Evolutionary conservation across 495 filamentous ascomycete species (phyloP).

Genomic region (Neurospora sp.): DNA sequence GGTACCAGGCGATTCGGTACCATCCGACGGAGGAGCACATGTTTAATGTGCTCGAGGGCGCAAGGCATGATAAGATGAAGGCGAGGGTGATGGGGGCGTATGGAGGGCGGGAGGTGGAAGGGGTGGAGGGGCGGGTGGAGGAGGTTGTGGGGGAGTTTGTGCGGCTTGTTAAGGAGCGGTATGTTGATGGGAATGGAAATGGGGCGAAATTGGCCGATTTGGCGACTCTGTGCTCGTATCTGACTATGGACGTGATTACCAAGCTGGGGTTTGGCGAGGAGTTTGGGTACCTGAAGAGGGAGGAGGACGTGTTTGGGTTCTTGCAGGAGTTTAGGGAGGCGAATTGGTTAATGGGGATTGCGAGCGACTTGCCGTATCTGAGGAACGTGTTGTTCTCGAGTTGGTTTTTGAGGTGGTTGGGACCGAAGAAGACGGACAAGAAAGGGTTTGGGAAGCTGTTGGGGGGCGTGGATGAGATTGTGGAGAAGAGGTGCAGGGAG

Average conservation of each 20-base stretch:
- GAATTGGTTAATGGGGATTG: conserved; percentile 15
- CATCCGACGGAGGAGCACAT: conserved; percentile 25
- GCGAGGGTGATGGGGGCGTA: conserved; percentile 25
- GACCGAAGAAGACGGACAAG: conserved; percentile 45
- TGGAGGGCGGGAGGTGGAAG: conserved; percentile 26
- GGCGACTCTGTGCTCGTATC: conserved; percentile 17
- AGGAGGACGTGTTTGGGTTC: conserved; percentile 40
- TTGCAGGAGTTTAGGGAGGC: conserved; percentile 26
- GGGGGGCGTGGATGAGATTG: conserved; percentile 3
- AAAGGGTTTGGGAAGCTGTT: conserved; percentile 30
- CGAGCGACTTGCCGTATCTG: conserved; percentile 19
- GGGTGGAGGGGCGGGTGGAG: neutral
- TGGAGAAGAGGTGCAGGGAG: neutral
- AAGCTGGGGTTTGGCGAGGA: conserved; percentile 38
- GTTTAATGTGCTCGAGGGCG: conserved; percentile 16
- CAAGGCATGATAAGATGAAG: conserved; percentile 16
- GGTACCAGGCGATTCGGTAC: conserved; percentile 21
- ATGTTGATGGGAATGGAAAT: neutral
- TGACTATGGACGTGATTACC: conserved; percentile 38
- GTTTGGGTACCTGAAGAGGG: conserved; percentile 24
- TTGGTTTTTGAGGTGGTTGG: conserved; percentile 39
- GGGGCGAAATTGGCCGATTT: neutral
- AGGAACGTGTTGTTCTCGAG: conserved; percentile 18
- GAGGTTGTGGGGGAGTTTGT: neutral
- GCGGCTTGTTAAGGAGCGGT: neutral